Evolutionary conservation across 164 flowering plant species (phyloP).

Genomic region (Annona cherimola): DNA sequence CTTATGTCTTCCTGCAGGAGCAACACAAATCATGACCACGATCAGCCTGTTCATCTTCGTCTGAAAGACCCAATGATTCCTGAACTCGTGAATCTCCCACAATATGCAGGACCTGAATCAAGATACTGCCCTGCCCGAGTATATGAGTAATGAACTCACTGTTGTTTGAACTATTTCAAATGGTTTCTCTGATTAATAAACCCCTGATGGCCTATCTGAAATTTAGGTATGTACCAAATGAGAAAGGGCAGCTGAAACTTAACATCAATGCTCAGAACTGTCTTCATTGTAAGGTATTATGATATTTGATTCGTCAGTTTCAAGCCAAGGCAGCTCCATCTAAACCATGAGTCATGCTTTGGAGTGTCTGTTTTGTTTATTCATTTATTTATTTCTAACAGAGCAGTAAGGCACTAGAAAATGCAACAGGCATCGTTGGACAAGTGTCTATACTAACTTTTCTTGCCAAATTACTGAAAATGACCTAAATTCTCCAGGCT

Average conservation of each 20-base stretch:
- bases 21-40: slow-evolving; percentile 95
- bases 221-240: slow-evolving; percentile 66
- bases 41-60: slow-evolving; percentile 89
- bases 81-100: slow-evolving; percentile 65
- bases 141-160: slow-evolving; percentile 61
- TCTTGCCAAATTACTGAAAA: too few relatives aligned
- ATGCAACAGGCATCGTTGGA: background rate
- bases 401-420: background rate
- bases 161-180: slow-evolving; percentile 4
- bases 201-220: background rate
- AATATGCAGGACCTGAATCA: slow-evolving; percentile 85
- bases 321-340: background rate
- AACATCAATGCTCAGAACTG: slow-evolving; percentile 97
- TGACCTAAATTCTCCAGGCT: slow-evolving; percentile 44
- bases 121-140: slow-evolving; percentile 98
- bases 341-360: background rate
- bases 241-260: slow-evolving; percentile 53
- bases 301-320: background rate
- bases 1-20: slow-evolving; percentile 44
- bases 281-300: slow-evolving; percentile 89
- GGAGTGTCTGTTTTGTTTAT: background rate
- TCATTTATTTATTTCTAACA: too few relatives aligned
- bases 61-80: slow-evolving; percentile 71
- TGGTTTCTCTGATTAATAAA: background rate
- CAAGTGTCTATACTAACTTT: background rate